Conservation (phyloP, 768 basidiomycete species). For the Calocybe cyanea region DNA sequence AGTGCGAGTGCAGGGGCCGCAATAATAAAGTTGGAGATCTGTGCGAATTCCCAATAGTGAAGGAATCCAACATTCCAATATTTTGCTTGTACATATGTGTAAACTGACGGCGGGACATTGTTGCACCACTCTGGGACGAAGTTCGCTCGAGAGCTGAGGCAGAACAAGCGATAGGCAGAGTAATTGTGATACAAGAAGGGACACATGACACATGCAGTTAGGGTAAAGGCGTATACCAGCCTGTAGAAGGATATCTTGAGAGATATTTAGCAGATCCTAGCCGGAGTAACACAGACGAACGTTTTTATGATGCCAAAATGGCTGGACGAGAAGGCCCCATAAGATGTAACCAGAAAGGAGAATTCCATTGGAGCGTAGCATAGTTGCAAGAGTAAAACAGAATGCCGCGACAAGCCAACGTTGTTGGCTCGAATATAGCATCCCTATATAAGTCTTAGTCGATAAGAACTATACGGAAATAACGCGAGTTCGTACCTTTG, state of each 20-base stretch:
- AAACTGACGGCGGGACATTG: no score
- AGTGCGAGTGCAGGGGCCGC: no score
- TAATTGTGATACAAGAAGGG: no score
- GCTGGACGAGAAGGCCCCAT: conserved; percentile 67
- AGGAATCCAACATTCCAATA: conserved; percentile 75
- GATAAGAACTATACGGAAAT: background rate
- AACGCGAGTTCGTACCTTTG: conserved; percentile 40
- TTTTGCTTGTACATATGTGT: no score
- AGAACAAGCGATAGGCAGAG: no score
- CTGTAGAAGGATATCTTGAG: conserved; percentile 30
- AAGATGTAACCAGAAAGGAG: no score
- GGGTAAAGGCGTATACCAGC: conserved; percentile 31
- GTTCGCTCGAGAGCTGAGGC: no score
- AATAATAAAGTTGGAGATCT: conserved; percentile 95
- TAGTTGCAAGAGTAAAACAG: conserved; percentile 58
- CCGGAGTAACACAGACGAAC: conserved; percentile 20
- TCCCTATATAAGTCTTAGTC: conserved; percentile 35
- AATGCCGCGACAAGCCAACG: conserved; percentile 56
- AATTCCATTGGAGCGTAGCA: conserved; percentile 79
- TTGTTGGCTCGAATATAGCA: conserved; percentile 48
- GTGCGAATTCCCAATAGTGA: conserved; percentile 77
- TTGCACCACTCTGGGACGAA: no score
- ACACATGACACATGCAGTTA: no score
- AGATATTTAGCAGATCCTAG: conserved; percentile 1
- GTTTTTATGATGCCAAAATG: conserved; percentile 40